Evolutionary conservation across 2,329 filamentous ascomycete genomes (phyloP).

Genomic region (Amauroascus verrucosus): DNA sequence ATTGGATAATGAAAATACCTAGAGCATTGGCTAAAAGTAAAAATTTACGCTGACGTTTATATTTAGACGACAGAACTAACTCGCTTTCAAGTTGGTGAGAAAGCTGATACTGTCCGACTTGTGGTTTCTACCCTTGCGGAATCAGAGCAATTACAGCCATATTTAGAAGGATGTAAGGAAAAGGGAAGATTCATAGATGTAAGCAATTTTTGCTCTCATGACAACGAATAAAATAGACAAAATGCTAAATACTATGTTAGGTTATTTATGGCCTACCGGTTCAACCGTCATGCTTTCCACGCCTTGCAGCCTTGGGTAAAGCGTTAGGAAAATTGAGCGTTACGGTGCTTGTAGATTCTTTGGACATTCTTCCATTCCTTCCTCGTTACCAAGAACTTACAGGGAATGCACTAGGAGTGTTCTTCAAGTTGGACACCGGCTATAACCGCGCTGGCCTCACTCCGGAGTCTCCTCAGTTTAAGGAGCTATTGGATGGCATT

Average conservation of each 20-base stretch:
- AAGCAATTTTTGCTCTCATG: not conserved
- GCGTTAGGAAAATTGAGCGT: conserved; percentile 47
- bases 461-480: conserved; percentile 35
- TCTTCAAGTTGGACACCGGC: conserved; percentile 64
- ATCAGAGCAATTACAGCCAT: conserved; percentile 54
- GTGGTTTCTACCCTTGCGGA: conserved; percentile 64
- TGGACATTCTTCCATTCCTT: conserved; percentile 47
- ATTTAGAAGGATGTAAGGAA: conserved; percentile 49
- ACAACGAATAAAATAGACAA: not conserved
- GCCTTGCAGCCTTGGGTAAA: conserved; percentile 48
- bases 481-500: conserved; percentile 20
- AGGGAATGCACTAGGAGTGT: conserved; percentile 44
- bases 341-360: conserved; percentile 58
- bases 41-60: not conserved
- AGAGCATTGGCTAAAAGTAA: no score
- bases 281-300: conserved; percentile 49
- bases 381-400: conserved; percentile 35
- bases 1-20: no score
- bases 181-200: conserved; percentile 50
- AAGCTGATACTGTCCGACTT: conserved; percentile 45
- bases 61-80: conserved; percentile 51
- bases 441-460: conserved; percentile 57
- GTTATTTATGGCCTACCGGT: conserved; percentile 62
- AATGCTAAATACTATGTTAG: conserved; percentile 10
- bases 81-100: conserved; percentile 55